These are phyloP conservation scores for Ziziphus jujuba DNA, from an alignment of 306 rosid genomes.

Conservation along the genomic window DNA sequence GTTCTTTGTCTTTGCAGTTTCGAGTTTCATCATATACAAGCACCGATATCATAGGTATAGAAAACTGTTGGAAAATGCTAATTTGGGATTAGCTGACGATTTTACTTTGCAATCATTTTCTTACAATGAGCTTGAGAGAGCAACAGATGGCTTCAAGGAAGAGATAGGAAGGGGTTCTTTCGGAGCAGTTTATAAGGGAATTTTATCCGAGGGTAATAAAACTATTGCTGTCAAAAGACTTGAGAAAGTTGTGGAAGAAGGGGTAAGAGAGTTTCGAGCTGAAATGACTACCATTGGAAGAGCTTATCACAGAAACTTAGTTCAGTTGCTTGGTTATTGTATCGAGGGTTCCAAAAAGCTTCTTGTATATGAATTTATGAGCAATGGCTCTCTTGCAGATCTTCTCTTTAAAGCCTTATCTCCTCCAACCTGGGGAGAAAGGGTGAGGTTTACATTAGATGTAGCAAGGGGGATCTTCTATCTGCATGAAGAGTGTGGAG, in stretches of 20 bases:
- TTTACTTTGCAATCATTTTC: slow-evolving; percentile 11
- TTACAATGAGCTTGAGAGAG: slow-evolving; percentile 42
- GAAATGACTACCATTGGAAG: too few species aligned
- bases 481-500: too few species aligned
- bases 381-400: slow-evolving; percentile 48
- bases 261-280: slow-evolving; percentile 39
- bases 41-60: slow-evolving; percentile 4
- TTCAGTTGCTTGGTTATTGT: slow-evolving; percentile 55
- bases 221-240: slow-evolving; percentile 1
- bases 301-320: slow-evolving; percentile 20
- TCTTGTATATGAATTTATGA: slow-evolving; percentile 46
- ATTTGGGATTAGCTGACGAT: slow-evolving; percentile 18
- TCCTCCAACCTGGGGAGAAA: slow-evolving; percentile 41
- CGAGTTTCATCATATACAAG: neutral
- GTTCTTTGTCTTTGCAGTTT: slow-evolving; percentile 13
- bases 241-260: slow-evolving; percentile 29
- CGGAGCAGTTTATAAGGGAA: slow-evolving; percentile 7
- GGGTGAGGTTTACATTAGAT: slow-evolving; percentile 28
- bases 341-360: slow-evolving; percentile 49
- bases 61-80: slow-evolving; percentile 4
- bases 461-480: too few species aligned
- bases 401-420: slow-evolving; percentile 9
- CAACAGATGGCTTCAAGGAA: slow-evolving; percentile 40
- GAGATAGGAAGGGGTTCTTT: slow-evolving; percentile 57
- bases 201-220: slow-evolving; percentile 19